phyloP scores from a whole-genome alignment of 164 flowering plant species.

The Nymphaea colorata region DNA sequence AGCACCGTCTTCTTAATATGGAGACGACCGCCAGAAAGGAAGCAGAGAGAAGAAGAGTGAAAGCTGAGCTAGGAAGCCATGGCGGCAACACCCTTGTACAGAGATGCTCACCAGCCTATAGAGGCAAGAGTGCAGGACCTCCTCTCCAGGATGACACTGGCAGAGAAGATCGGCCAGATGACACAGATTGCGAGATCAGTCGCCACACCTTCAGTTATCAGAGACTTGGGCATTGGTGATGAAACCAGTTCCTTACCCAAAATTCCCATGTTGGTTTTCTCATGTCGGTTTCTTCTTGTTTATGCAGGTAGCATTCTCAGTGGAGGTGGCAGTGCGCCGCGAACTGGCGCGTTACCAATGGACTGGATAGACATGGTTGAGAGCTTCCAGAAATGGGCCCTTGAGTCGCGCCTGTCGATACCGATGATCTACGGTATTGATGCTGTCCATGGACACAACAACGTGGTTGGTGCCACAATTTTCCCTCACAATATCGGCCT shows the following conservation, averaged over 20 bases:
- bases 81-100: constrained; percentile 12
- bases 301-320: constrained; percentile 47
- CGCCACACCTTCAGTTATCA: constrained; percentile 15
- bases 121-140: constrained; percentile 27
- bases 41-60: no score
- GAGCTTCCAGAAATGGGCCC: constrained; percentile 32
- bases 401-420: constrained; percentile 47
- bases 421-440: constrained; percentile 55
- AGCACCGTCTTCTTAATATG: no score
- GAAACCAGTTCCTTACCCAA: not conserved
- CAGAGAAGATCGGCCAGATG: constrained; percentile 31
- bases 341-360: constrained; percentile 22
- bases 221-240: constrained; percentile 19
- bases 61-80: not conserved
- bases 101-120: constrained; percentile 18
- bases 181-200: constrained; percentile 27
- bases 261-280: no score
- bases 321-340: constrained; percentile 49
- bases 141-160: constrained; percentile 28
- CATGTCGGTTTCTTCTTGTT: no score
- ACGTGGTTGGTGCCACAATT: constrained; percentile 50
- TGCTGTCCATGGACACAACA: constrained; percentile 69
- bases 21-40: no score
- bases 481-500: constrained; percentile 67
- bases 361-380: constrained; percentile 76